These are phyloP conservation scores for Lecanoromycetidae sp. DNA, from an alignment of 2,329 filamentous ascomycete genomes.

Conservation along the genomic window DNA sequence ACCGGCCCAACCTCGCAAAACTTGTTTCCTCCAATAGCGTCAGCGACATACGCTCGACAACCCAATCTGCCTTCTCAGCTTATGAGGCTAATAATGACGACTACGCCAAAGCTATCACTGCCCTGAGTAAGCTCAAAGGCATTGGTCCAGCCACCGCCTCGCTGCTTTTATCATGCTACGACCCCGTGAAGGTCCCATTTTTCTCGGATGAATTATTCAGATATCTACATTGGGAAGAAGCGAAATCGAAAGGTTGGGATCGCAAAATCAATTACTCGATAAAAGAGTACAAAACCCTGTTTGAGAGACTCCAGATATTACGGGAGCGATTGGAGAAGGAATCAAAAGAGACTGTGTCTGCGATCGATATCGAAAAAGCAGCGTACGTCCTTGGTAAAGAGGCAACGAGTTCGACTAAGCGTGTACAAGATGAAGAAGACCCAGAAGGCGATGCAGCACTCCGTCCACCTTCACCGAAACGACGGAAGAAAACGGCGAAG, in stretches of 20 bases:
- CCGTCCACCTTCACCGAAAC: conserved; percentile 4
- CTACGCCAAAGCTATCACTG: conserved; percentile 36
- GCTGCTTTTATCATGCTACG: conserved; percentile 55
- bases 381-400: conserved; percentile 47
- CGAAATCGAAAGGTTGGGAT: conserved; percentile 28
- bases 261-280: conserved; percentile 54
- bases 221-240: conserved; percentile 14
- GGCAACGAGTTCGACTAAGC: background rate
- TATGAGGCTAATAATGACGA: conserved; percentile 32
- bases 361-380: conserved; percentile 56
- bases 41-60: conserved; percentile 35
- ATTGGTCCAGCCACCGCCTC: conserved; percentile 72
- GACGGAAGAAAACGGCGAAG: background rate
- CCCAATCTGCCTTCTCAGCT: conserved; percentile 39
- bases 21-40: conserved; percentile 48
- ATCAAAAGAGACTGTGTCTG: conserved; percentile 31
- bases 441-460: background rate
- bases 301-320: conserved; percentile 33
- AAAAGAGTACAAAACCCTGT: conserved; percentile 55
- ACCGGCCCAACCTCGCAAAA: conserved; percentile 49
- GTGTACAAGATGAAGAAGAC: background rate
- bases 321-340: conserved; percentile 32
- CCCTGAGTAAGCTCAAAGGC: conserved; percentile 50
- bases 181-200: conserved; percentile 51
- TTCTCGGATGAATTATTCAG: conserved; percentile 71